phyloP scores from a whole-genome alignment of 805 yeast species.

The Tetrapisispora arboricola region DNA sequence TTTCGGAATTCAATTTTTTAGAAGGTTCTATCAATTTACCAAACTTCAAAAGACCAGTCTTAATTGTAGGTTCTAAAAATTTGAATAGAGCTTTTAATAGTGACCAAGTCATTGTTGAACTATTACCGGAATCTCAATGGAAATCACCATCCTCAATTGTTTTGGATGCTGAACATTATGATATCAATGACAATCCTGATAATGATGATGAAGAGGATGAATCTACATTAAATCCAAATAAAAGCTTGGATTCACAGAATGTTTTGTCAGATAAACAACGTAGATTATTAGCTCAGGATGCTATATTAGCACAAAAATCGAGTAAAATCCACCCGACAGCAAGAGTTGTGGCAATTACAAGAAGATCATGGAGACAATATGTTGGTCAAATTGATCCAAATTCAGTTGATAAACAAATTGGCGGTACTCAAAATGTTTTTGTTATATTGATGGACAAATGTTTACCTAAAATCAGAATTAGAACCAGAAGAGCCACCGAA shows the following conservation, averaged over 20 bases:
- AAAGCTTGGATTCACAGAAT: conserved; percentile 21
- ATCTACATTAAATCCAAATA: conserved; percentile 31
- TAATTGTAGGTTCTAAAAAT: conserved; percentile 72
- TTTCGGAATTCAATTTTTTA: conserved; percentile 76
- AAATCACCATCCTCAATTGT: conserved; percentile 71
- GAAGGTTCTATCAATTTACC: conserved; percentile 74
- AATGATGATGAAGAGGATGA: conserved; percentile 35
- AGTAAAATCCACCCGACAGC: conserved; percentile 81
- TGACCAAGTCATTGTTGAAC: conserved; percentile 83
- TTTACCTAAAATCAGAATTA: conserved; percentile 76
- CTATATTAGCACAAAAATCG: conserved; percentile 46
- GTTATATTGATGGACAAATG: conserved; percentile 83
- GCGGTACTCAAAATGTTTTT: conserved; percentile 68
- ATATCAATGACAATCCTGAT: conserved; percentile 51
- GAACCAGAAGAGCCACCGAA: conserved; percentile 77
- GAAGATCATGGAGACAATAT: conserved; percentile 91
- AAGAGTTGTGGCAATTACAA: conserved; percentile 72
- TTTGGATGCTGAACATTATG: conserved; percentile 61
- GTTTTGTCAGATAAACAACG: conserved; percentile 35
- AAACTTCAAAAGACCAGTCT: conserved; percentile 69
- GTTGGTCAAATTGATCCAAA: conserved; percentile 87
- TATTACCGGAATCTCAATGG: conserved; percentile 82
- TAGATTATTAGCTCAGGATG: conserved; percentile 64
- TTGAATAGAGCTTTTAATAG: conserved; percentile 88
- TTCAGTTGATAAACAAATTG: conserved; percentile 49